Base-by-base conservation (phyloP, 1,284 basidiomycete genomes). In the Paramarasmius palmivorus region DNA sequence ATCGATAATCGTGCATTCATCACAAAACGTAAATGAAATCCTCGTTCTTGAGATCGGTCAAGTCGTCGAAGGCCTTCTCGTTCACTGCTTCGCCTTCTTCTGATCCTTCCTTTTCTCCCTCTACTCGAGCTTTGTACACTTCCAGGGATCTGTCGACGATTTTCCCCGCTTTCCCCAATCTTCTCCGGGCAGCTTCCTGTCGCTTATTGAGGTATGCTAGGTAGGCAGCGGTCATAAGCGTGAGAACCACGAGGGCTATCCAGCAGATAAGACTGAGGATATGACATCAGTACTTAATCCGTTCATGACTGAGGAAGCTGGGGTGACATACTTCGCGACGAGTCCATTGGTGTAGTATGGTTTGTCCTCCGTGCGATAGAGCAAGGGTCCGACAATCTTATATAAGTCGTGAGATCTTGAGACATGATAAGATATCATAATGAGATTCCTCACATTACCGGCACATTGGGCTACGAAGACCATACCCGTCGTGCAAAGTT, bases 1-100 rank as follows among this genome's bases (percentile, higher is more conserved):
- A 32, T 32, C 12, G 29, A 12, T 32, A 6, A 12, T 32, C 29
- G 29, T 32, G 29, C 6, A 6, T 32, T 32, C 29, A 52, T 61
- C 54, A 73, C 52, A 74, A 55, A 2, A 66, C 72, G 54, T 74
- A 79, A 20, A 78, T 72, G 56, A 79, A 78, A 60, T 78, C 76
- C 59, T 76, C 74, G 50, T 78, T 79, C 51, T 69, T 59, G 19
- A 59, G 55, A 59, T 79, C 77, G 3, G 77, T 76, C 29, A 78
- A 57, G 62, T 79, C 77, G 52, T 71, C 63, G 54, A 79, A 79
- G 0, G 76, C 72, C 42, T 73, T 65, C 23, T 71, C 65, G 55
- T 76, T 77, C 37, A 50, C 53, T 12, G 59, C 67, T 32, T 60
- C 57, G 15, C 49, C 48, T 25, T 60, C 68, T 26, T 60, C 53